Conservation (phyloP, 2,329 filamentous ascomycete species). For the Sporothrix variecibatus region DNA sequence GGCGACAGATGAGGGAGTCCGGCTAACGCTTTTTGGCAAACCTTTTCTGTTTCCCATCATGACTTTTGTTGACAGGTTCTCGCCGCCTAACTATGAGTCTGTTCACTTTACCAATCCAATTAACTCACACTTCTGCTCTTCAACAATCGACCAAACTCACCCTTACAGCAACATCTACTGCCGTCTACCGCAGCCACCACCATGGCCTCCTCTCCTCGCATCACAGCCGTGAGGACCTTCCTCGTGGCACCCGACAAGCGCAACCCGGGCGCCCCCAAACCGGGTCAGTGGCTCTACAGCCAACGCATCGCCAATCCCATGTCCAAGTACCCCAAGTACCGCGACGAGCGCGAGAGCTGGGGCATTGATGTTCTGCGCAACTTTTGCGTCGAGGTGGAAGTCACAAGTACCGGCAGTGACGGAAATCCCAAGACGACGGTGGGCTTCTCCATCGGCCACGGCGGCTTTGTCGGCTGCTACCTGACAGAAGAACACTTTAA, state of each 20-base stretch:
- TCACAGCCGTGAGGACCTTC: constrained; percentile 22
- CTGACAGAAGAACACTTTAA: constrained; percentile 91
- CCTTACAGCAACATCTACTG: no score
- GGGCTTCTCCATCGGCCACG: constrained; percentile 91
- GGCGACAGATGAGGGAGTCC: not conserved
- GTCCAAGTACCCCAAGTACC: constrained; percentile 87
- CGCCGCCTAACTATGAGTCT: no score
- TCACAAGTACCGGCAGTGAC: constrained; percentile 56
- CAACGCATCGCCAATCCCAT: constrained; percentile 93
- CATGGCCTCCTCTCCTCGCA: constrained; percentile 17
- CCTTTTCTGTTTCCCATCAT: no score
- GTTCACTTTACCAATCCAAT: no score
- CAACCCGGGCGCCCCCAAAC: constrained; percentile 20
- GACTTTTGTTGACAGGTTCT: no score
- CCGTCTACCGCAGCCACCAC: not conserved
- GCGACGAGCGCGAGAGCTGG: constrained; percentile 86
- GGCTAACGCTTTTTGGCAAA: no score
- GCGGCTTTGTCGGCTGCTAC: constrained; percentile 92
- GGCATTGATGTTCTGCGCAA: constrained; percentile 94
- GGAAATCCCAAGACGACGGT: constrained; percentile 57
- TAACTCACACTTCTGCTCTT: no score
- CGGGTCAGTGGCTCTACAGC: constrained; percentile 22
- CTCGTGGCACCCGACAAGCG: constrained; percentile 24
- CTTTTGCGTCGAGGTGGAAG: constrained; percentile 87
- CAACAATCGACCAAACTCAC: no score